Percentiles rank a stretch among this genome's conserved stretches.
Evolutionary conservation across 495 filamentous ascomycete genomes (phyloP).

Genomic region (Neurospora tetrasperma): DNA sequence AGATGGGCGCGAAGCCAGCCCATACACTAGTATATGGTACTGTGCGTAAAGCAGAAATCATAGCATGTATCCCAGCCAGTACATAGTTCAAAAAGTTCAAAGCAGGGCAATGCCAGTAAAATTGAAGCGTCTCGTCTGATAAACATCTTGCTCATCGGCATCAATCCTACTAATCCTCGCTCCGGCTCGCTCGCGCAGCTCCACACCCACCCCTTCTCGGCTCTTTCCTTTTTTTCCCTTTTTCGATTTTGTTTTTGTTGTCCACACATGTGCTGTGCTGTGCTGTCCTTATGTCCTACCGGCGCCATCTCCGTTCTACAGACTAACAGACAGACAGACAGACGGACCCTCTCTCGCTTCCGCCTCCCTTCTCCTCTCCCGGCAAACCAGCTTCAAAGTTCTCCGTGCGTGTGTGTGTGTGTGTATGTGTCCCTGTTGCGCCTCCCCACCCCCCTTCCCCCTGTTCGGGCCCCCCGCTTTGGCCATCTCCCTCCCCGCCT

Average conservation of each 20-base stretch:
- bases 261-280: neutral
- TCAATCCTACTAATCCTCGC: neutral
- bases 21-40: neutral
- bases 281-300: neutral
- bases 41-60: neutral
- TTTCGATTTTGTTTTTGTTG: neutral
- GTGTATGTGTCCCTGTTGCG: neutral
- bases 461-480: neutral
- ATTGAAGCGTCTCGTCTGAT: neutral
- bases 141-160: neutral
- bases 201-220: neutral
- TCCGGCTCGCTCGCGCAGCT: neutral
- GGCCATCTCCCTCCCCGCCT: neutral
- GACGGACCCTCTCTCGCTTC: neutral
- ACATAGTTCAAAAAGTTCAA: neutral
- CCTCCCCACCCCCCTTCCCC: neutral
- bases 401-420: neutral
- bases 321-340: neutral
- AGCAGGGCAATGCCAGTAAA: neutral
- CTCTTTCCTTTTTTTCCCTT: neutral
- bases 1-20: too few species aligned
- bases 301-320: neutral
- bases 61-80: neutral
- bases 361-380: neutral
- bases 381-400: neutral